Percentiles rank a stretch among this genome's conserved stretches.
phyloP scores from a whole-genome alignment of 2,329 filamentous ascomycete species.

The Sporothrix curviconia region DNA sequence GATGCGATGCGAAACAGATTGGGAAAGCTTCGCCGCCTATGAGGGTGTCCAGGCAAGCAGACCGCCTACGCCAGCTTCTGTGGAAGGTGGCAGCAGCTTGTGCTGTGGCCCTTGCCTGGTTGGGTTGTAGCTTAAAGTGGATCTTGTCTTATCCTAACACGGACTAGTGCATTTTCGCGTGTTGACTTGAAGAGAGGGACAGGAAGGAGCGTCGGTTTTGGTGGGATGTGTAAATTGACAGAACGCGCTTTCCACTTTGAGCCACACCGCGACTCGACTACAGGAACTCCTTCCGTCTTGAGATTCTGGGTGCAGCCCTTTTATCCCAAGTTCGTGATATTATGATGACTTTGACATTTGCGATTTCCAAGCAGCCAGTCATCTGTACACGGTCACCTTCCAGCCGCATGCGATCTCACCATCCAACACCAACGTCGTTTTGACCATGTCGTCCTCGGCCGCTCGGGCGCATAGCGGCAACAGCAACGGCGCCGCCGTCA shows the following conservation, averaged over 20 bases:
- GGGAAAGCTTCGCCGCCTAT: slow-evolving; percentile 10
- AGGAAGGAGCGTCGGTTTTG: not conserved
- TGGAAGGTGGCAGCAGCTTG: slow-evolving; percentile 9
- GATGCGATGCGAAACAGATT: slow-evolving; percentile 11
- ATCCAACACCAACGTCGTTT: not conserved
- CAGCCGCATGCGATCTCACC: not conserved
- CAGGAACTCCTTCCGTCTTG: not conserved
- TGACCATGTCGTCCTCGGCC: slow-evolving; percentile 37
- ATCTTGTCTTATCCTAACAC: not conserved
- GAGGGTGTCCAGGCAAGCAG: slow-evolving; percentile 25
- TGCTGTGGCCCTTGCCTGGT: not conserved
- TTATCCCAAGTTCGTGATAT: not conserved
- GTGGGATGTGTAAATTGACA: not conserved
- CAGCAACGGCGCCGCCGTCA: slow-evolving; percentile 31
- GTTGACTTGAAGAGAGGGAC: not conserved
- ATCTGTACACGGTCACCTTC: not conserved
- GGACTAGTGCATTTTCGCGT: not conserved
- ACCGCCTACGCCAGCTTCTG: slow-evolving; percentile 22
- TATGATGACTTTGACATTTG: too few relatives aligned
- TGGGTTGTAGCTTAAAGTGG: slow-evolving; percentile 16
- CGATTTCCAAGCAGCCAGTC: too few relatives aligned
- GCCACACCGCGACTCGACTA: slow-evolving; percentile 11
- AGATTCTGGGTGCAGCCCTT: not conserved
- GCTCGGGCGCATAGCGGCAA: slow-evolving; percentile 33
- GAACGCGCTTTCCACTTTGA: slow-evolving; percentile 18